phyloP scores from a whole-genome alignment of 176 grass and related monocot species.

The Oryza punctata region DNA sequence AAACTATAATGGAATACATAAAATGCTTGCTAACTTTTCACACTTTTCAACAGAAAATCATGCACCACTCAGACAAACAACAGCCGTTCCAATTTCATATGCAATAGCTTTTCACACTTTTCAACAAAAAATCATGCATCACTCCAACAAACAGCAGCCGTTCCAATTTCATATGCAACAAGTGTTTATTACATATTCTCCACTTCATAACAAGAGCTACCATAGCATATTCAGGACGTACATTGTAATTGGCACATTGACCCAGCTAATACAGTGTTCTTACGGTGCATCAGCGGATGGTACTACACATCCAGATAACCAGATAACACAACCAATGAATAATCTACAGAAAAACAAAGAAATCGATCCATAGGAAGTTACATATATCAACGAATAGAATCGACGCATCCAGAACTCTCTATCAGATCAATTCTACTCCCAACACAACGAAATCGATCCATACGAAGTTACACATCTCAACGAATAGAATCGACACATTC shows the following conservation, averaged over 20 bases:
- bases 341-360: background rate
- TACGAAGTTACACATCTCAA: background rate
- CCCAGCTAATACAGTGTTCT: background rate
- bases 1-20: background rate
- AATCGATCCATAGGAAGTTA: background rate
- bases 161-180: too few relatives aligned
- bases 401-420: background rate
- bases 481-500: background rate
- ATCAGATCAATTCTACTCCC: too few relatives aligned
- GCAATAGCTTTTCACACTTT: background rate
- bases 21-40: background rate
- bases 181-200: background rate
- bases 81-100: background rate
- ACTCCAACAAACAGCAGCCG: too few relatives aligned
- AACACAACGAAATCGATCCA: background rate
- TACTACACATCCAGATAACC: background rate
- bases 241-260: background rate
- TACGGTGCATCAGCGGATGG: background rate
- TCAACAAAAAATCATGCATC: too few relatives aligned
- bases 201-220: background rate
- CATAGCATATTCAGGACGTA: background rate
- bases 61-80: background rate
- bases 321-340: background rate
- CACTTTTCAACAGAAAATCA: background rate
- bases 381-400: background rate